Evolutionary conservation across 2,329 filamentous ascomycete genomes (phyloP).

Genomic region (Diaporthe ilicicola): DNA sequence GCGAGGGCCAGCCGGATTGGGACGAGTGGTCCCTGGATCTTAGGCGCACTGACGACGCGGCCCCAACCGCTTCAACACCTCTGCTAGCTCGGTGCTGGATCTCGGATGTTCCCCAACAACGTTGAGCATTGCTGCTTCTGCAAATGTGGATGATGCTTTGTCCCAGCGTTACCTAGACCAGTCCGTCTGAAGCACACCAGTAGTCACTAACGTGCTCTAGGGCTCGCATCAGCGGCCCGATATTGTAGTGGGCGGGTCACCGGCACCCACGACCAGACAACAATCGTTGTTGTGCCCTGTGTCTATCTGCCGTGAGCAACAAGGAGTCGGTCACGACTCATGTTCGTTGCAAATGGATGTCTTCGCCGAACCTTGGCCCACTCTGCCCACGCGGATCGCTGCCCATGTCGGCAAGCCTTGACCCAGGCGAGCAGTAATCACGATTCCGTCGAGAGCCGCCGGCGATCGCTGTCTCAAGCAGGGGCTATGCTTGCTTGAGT

Average conservation of each 20-base stretch:
- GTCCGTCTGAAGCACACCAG: not conserved
- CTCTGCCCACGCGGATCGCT: slow-evolving; percentile 20
- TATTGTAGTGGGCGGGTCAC: not conserved
- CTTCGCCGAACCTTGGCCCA: slow-evolving; percentile 23
- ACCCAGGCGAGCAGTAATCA: slow-evolving; percentile 14
- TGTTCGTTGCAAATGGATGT: slow-evolving; percentile 23
- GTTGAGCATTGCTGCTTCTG: not conserved
- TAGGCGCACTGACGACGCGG: slow-evolving; percentile 8
- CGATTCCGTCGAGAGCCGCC: slow-evolving; percentile 30
- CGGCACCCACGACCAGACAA: not conserved
- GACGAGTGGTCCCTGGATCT: not conserved
- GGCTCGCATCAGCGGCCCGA: not conserved
- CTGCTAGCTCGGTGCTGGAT: slow-evolving; percentile 1
- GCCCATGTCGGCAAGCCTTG: slow-evolving; percentile 28
- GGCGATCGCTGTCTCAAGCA: slow-evolving; percentile 22
- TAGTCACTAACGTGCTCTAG: not conserved
- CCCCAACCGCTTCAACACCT: not conserved
- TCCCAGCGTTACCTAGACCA: not conserved
- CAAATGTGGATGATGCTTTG: not conserved
- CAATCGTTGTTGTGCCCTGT: not conserved
- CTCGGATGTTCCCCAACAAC: not conserved
- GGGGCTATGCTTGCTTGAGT: slow-evolving; percentile 20
- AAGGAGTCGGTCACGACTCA: slow-evolving; percentile 26
- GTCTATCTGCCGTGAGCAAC: slow-evolving; percentile 12
- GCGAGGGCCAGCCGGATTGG: slow-evolving; percentile 9